Base-by-base conservation (phyloP, 371 early-diverging fungal genomes). In the Haplosporangium sp. region DNA sequence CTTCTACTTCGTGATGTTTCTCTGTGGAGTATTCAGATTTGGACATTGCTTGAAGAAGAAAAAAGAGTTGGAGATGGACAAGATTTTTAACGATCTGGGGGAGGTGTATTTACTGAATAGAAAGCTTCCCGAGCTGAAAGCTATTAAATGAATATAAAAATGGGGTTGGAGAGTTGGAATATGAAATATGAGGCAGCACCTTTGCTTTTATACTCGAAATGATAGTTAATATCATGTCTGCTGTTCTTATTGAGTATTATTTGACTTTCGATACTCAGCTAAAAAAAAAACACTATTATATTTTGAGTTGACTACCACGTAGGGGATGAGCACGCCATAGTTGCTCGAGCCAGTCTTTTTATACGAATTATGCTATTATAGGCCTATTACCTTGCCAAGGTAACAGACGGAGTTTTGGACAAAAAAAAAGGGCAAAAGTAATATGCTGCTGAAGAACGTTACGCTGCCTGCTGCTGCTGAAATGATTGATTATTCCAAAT, bases 1-100 rank as follows among this genome's bases (percentile, higher is more conserved):
- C 27, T 27, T 79, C 79, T 52, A 65, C 74, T 47, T 70, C 71
- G 4, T 79, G 58, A 20, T 63, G 35, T 56, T 74, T 79, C 60
- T 79, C 79, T 37, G 60, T 8, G 2, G 39, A 35, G 40, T 42
- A n/a, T 37, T 69, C 69, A 27, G 15, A 35, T 58, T 65, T 77
- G 38, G 66, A 39, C 78, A 69, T 77, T 63, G 19, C 27, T 65
- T 11, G 20, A 40, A 19, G n/a, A 15, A 45, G 48, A 11, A 58
- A 37, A 17, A 61, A 53, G 56, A 34, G 38, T 13, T 39, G 52
- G 45, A 17, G 45, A 19, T 4, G 17, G 20, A 56, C n/a, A 19
- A 53, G 42, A 4, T 11, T 44, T 11, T 50, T 15, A 53, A 27
- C 27, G 27, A 27, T 27, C 27, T 27, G 27, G 27, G 27, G 27